Conservation (phyloP, 768 basidiomycete genomes). For the Fomitopsis pulvina region DNA sequence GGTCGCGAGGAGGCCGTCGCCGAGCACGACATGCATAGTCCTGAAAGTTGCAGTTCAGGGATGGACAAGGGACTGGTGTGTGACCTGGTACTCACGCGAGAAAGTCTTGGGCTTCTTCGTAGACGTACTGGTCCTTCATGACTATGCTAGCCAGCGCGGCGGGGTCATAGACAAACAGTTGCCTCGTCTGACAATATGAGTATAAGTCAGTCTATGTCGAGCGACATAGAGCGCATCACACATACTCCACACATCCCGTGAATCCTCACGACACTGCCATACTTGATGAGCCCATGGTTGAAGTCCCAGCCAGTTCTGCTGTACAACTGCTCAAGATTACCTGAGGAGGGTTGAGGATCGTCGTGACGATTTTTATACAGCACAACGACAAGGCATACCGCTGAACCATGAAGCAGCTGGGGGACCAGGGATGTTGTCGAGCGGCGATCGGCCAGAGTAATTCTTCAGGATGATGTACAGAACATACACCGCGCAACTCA, state of each 20-base stretch:
- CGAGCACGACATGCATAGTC: constrained; percentile 14
- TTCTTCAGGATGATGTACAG: too few species aligned
- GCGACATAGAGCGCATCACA: not conserved
- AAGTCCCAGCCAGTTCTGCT: too few species aligned
- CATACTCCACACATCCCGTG: not conserved
- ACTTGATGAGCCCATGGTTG: not conserved
- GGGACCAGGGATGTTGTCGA: too few species aligned
- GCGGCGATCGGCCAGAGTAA: too few species aligned
- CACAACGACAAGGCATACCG: too few species aligned
- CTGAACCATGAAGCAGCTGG: too few species aligned
- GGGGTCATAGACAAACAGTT: constrained; percentile 33
- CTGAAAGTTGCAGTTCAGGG: constrained; percentile 1
- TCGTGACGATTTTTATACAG: too few species aligned
- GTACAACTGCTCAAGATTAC: too few species aligned
- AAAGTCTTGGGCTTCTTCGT: constrained; percentile 40
- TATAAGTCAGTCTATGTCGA: too few species aligned
- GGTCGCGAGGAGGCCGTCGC: constrained; percentile 12
- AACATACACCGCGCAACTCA: too few species aligned
- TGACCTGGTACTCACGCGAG: constrained; percentile 25
- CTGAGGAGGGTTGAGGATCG: too few species aligned
- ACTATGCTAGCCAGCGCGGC: constrained; percentile 41
- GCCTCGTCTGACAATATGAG: too few species aligned
- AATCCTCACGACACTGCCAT: not conserved
- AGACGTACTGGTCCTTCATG: constrained; percentile 41
- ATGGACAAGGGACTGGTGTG: not conserved